phyloP scores from a whole-genome alignment of 2,329 filamentous ascomycete genomes.

The Helminthosporium solani region DNA sequence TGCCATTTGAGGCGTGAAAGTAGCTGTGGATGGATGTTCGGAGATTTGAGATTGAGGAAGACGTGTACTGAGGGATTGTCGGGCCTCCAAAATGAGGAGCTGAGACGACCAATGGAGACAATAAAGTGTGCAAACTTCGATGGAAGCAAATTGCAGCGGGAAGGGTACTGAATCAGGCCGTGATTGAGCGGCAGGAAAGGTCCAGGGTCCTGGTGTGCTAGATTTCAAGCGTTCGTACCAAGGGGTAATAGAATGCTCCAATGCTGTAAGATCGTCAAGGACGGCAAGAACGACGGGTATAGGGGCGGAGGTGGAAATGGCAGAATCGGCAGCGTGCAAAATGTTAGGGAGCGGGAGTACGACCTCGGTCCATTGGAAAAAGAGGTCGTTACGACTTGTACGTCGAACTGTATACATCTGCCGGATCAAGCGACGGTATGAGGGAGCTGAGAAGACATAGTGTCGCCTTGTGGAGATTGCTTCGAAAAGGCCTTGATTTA shows the following conservation, averaged over 20 bases:
- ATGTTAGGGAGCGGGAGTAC: conserved; percentile 21
- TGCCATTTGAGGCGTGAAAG: conserved; percentile 4
- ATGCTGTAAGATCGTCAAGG: conserved; percentile 11
- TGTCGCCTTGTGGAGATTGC: conserved; percentile 12
- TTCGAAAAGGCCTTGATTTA: conserved; percentile 21
- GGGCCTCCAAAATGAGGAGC: conserved; percentile 19
- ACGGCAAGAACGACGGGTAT: conserved; percentile 1
- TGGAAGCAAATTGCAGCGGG: conserved; percentile 20
- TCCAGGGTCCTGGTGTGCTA: conserved; percentile 11
- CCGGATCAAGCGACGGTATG: conserved; percentile 9
- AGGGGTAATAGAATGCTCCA: conserved; percentile 12
- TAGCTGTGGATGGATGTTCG: not conserved
- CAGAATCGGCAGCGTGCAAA: conserved; percentile 10
- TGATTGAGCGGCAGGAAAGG: conserved; percentile 6
- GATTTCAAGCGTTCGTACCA: conserved; percentile 17
- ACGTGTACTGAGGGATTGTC: conserved; percentile 8
- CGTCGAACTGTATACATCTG: conserved; percentile 12
- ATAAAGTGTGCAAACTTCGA: conserved; percentile 20
- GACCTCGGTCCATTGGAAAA: conserved; percentile 18
- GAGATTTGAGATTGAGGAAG: conserved; percentile 5
- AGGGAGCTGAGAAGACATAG: conserved; percentile 14
- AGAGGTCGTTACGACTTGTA: conserved; percentile 13
- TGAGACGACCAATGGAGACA: conserved; percentile 20
- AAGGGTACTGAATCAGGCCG: conserved; percentile 5
- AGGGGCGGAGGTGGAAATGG: conserved; percentile 1